These are phyloP conservation scores for Taiwanofungus camphoratus DNA, from an alignment of 1,284 basidiomycete species.

Conservation along the genomic window DNA sequence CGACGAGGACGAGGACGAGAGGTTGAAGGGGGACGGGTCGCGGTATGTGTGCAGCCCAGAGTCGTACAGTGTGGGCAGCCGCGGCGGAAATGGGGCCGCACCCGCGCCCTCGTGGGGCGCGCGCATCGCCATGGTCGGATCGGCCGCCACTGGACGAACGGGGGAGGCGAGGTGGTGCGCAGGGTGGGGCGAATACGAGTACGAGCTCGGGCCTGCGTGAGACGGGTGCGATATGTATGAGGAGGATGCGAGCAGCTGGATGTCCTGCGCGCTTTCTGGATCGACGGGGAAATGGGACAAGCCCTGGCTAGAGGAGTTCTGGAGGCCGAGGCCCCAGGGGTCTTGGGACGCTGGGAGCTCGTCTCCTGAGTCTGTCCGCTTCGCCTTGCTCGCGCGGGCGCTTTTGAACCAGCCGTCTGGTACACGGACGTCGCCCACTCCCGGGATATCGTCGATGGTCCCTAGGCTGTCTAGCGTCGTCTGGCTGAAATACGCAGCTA, in stretches of 20 bases:
- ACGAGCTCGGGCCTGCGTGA: constrained; percentile 1
- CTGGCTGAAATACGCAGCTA: constrained; percentile 79
- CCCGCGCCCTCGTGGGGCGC: constrained; percentile 1
- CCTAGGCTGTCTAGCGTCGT: constrained; percentile 60
- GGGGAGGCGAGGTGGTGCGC: constrained; percentile 8
- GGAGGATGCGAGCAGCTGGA: constrained; percentile 10
- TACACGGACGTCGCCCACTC: constrained; percentile 56
- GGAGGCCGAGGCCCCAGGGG: constrained; percentile 23
- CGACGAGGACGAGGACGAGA: constrained; percentile 25
- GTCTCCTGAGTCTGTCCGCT: constrained; percentile 41
- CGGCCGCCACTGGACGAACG: not conserved
- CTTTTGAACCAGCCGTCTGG: constrained; percentile 74
- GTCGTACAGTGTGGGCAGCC: constrained; percentile 20
- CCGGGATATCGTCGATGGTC: constrained; percentile 60
- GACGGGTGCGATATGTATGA: constrained; percentile 4
- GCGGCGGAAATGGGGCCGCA: constrained; percentile 4
- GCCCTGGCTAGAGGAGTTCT: constrained; percentile 11
- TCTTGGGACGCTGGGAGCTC: constrained; percentile 23
- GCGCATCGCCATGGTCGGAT: constrained; percentile 2
- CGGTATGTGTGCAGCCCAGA: constrained; percentile 20
- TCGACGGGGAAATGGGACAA: constrained; percentile 19
- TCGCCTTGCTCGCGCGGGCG: constrained; percentile 59
- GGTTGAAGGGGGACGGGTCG: constrained; percentile 24
- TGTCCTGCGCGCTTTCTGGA: constrained; percentile 11
- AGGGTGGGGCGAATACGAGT: constrained; percentile 8